Percentiles rank a stretch among this genome's conserved stretches.
Conservation (phyloP, 2,329 filamentous ascomycete genomes). For the Pseudogymnoascus verrucosus region DNA sequence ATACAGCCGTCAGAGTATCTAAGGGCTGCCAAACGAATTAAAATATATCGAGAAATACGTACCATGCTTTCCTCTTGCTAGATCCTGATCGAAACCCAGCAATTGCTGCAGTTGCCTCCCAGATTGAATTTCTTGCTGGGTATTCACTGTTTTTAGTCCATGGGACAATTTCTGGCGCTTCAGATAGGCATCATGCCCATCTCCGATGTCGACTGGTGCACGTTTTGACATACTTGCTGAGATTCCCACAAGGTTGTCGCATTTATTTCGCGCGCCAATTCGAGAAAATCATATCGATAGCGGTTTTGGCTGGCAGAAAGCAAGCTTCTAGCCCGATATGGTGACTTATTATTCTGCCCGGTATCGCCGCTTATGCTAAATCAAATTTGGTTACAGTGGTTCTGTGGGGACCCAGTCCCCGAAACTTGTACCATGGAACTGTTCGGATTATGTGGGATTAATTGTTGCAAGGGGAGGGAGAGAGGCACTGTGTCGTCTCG, state of each 20-base stretch:
- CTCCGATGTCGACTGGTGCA: conserved; percentile 20
- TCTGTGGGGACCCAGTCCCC: not conserved
- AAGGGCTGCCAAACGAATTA: not conserved
- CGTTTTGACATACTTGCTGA: conserved; percentile 24
- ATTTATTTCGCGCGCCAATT: not conserved
- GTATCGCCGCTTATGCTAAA: conserved; percentile 3
- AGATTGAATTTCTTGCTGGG: conserved; percentile 53
- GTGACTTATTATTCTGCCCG: not conserved
- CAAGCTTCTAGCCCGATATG: conserved; percentile 4
- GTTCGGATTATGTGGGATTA: not conserved
- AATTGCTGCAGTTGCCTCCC: conserved; percentile 60
- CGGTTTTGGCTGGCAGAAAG: conserved; percentile 2
- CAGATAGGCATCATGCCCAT: conserved; percentile 26
- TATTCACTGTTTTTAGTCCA: conserved; percentile 37
- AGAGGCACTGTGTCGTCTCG: not conserved
- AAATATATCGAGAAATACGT: conserved; percentile 19
- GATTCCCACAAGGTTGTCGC: conserved; percentile 3
- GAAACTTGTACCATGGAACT: not conserved
- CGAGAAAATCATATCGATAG: conserved; percentile 5
- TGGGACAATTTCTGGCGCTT: conserved; percentile 33
- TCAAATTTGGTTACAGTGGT: not conserved
- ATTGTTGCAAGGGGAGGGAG: not conserved
- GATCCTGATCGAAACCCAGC: conserved; percentile 63
- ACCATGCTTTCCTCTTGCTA: conserved; percentile 59
- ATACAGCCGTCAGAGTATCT: not conserved